Evolutionary conservation across 2,329 filamentous ascomycete species (phyloP), one percentile per base, ranked within the genome.

Genomic region (Aspergillus sergii): DNA sequence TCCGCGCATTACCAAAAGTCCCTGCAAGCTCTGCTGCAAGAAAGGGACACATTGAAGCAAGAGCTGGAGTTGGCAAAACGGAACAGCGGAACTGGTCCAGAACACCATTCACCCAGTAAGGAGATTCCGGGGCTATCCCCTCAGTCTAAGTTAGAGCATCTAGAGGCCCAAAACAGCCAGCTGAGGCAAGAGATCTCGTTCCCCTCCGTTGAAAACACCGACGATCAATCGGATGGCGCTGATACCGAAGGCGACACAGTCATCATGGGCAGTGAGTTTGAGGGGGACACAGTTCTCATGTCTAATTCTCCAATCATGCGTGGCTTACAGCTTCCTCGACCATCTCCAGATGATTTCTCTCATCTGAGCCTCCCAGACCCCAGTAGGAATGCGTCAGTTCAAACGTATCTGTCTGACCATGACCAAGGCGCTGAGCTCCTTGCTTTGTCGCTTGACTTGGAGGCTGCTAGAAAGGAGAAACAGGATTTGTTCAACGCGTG

Each of bases 391-490:
- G 68, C 63, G n/a, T 66, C 67, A 8, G 65, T 58, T 9, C 67
- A 71, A 57, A 67, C 68, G 23, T 50, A 61, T n/a, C 61, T 68
- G 4, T 26, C 64, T 26, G 57, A 67, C 34, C 26, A 58, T n/a
- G 58, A 62, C 10, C 67, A 68, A 34, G 64, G 66, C 41, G 66
- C 69, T 4, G 76, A 80, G 19, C 63, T 73, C 14, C 61, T 70
- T 10, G 59, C 66, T 2, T 71, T 82, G 51, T 70, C 70, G 1
- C 68, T 72, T 16, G 78, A 82, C 39, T 66, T 82, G n/a, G 75
- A 79, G 59, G 68, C 73, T 12, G 77, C 76, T 2, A 76, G 73
- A 51, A 73, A 74, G 57, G 80, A 80, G 55, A 82, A 81, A 62
- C 68, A 66, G 9, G 69, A 71, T 10, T 63, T 82, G 3, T 81